These are phyloP conservation scores for Cornus florida DNA, from an alignment of 148 eudicot genomes.

Conservation along the genomic window DNA sequence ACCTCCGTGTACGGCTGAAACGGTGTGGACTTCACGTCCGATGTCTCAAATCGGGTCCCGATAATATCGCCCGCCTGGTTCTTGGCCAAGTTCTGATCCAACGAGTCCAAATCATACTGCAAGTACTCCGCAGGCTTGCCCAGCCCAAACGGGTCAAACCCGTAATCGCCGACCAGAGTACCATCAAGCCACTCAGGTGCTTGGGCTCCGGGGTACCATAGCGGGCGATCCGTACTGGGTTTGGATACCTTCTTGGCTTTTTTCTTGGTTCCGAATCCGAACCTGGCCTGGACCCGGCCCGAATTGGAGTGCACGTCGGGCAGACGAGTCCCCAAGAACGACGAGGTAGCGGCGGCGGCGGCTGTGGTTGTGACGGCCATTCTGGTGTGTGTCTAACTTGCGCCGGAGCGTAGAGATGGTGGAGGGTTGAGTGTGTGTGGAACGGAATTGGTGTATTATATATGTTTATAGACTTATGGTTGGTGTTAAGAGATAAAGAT, in stretches of 20 bases:
- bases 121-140: conserved; percentile 94
- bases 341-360: conserved; percentile 65
- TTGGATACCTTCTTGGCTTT: conserved; percentile 48
- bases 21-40: conserved; percentile 65
- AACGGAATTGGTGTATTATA: background rate
- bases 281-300: conserved; percentile 63
- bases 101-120: conserved; percentile 73
- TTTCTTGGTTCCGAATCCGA: conserved; percentile 72
- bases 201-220: conserved; percentile 92
- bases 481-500: conserved; percentile 33
- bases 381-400: background rate
- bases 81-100: conserved; percentile 95
- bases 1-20: conserved; percentile 91
- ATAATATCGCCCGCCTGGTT: conserved; percentile 71
- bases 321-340: conserved; percentile 76
- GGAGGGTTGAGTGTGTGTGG: background rate
- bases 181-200: conserved; percentile 85
- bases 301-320: conserved; percentile 42
- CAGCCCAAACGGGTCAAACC: conserved; percentile 92
- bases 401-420: conserved; percentile 2
- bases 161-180: conserved; percentile 72
- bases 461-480: background rate
- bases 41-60: conserved; percentile 71
- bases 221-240: conserved; percentile 54
- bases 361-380: conserved; percentile 65